phyloP scores from a whole-genome alignment of 768 basidiomycete genomes.

The Candolleomyces eurysporus region DNA sequence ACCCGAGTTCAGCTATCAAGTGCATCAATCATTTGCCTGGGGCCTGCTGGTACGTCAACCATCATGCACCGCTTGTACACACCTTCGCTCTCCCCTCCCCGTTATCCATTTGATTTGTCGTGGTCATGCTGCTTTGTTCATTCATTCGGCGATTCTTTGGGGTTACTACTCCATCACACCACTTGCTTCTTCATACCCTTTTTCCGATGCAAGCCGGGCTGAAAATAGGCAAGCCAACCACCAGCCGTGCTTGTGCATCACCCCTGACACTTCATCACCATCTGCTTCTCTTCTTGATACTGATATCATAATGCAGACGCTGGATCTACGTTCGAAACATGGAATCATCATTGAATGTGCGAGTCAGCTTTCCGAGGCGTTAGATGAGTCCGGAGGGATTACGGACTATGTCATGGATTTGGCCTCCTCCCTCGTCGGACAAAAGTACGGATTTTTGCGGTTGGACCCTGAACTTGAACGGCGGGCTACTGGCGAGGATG shows the following conservation, averaged over 20 bases:
- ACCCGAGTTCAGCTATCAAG: slow-evolving; percentile 80
- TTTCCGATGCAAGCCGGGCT: not conserved
- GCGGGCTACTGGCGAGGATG: not conserved
- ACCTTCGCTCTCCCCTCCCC: not conserved
- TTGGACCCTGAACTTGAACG: not conserved
- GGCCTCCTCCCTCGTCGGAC: slow-evolving; percentile 20
- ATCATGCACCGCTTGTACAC: not conserved
- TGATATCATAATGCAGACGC: slow-evolving; percentile 29
- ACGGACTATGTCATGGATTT: slow-evolving; percentile 10
- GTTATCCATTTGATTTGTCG: not conserved
- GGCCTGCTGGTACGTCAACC: slow-evolving; percentile 23
- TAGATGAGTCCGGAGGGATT: slow-evolving; percentile 17
- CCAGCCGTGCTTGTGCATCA: not conserved
- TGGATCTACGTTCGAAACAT: slow-evolving; percentile 58
- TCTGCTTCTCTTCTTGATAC: not conserved
- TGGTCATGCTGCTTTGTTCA: not conserved
- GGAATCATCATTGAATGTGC: slow-evolving; percentile 57
- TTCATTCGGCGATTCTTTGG: too few relatives aligned
- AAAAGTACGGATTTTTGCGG: slow-evolving; percentile 30
- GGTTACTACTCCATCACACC: too few relatives aligned
- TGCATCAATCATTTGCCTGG: slow-evolving; percentile 47
- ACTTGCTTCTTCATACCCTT: not conserved
- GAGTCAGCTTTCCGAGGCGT: slow-evolving; percentile 20
- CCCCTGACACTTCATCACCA: not conserved
- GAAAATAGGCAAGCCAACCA: too few relatives aligned